phyloP scores from a whole-genome alignment of 2,329 filamentous ascomycete genomes.

The Tothia fuscella region DNA sequence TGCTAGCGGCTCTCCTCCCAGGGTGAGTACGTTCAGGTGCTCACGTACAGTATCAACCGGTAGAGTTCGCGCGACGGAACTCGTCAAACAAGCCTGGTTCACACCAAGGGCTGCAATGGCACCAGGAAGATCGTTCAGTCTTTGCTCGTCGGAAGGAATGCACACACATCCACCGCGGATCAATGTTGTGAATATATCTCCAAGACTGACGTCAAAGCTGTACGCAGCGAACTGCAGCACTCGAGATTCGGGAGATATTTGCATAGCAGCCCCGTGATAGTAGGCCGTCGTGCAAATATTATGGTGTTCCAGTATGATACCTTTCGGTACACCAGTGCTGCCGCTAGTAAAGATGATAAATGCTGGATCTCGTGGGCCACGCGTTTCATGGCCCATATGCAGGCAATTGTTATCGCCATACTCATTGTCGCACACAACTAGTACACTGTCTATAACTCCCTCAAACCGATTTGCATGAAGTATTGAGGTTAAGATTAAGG shows the following conservation, averaged over 20 bases:
- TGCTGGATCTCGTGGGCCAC: neutral
- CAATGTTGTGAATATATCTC: slow-evolving; percentile 36
- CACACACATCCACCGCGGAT: slow-evolving; percentile 36
- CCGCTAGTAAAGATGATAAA: slow-evolving; percentile 62
- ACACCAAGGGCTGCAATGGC: slow-evolving; percentile 25
- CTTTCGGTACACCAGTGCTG: slow-evolving; percentile 80
- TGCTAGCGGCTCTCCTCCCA: neutral
- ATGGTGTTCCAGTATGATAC: slow-evolving; percentile 67
- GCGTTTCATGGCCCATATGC: neutral
- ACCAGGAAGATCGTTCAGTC: slow-evolving; percentile 33
- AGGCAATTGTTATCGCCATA: too few relatives aligned
- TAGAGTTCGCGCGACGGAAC: slow-evolving; percentile 25
- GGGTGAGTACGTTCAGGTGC: neutral
- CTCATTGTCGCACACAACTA: too few relatives aligned
- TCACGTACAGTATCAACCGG: slow-evolving; percentile 17
- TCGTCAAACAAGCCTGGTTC: slow-evolving; percentile 35
- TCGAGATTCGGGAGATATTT: slow-evolving; percentile 35
- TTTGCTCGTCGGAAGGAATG: slow-evolving; percentile 35
- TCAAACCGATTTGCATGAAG: too few relatives aligned
- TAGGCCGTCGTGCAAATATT: slow-evolving; percentile 67
- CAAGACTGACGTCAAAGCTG: slow-evolving; percentile 33
- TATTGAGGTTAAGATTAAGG: neutral
- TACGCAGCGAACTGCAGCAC: slow-evolving; percentile 40
- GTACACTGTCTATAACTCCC: neutral
- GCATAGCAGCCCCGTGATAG: slow-evolving; percentile 25